Conservation (phyloP, 2,329 filamentous ascomycete species). For the Talaromyces sp. region DNA sequence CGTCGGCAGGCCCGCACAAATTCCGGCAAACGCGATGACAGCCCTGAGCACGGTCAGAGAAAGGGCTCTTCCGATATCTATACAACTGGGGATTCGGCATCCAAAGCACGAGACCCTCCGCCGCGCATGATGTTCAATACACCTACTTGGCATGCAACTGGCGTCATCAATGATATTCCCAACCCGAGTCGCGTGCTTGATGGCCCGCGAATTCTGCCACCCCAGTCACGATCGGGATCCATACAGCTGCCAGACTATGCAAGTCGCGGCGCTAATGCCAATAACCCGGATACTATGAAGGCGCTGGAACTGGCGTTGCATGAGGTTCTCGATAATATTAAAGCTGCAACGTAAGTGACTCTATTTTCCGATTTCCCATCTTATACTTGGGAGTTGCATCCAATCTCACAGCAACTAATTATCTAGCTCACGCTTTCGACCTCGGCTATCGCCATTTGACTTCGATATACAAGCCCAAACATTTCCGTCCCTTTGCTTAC, state of each 20-base stretch:
- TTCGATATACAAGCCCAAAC: conserved; percentile 85
- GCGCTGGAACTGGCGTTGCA: conserved; percentile 83
- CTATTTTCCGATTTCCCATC: neutral
- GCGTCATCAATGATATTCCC: conserved; percentile 75
- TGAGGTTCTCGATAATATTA: conserved; percentile 78
- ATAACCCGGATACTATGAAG: conserved; percentile 77
- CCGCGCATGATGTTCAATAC: conserved; percentile 59
- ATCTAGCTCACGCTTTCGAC: conserved; percentile 47
- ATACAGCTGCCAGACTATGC: conserved; percentile 53
- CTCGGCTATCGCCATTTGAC: conserved; percentile 60
- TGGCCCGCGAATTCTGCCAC: conserved; percentile 37
- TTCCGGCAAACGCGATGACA: conserved; percentile 58
- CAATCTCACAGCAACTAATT: neutral
- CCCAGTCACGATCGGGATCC: conserved; percentile 35
- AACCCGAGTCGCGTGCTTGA: conserved; percentile 51
- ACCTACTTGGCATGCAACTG: conserved; percentile 74
- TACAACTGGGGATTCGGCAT: conserved; percentile 38
- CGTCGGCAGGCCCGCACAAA: conserved; percentile 76
- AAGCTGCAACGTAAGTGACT: conserved; percentile 73
- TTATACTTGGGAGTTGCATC: neutral
- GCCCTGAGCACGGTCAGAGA: conserved; percentile 61
- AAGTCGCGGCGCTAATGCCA: conserved; percentile 66
- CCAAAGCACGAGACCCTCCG: conserved; percentile 39
- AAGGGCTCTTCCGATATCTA: conserved; percentile 38
- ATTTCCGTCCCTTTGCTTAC: conserved; percentile 82